phyloP scores from a whole-genome alignment of 306 rosid genomes.

The Medicago arabica region DNA sequence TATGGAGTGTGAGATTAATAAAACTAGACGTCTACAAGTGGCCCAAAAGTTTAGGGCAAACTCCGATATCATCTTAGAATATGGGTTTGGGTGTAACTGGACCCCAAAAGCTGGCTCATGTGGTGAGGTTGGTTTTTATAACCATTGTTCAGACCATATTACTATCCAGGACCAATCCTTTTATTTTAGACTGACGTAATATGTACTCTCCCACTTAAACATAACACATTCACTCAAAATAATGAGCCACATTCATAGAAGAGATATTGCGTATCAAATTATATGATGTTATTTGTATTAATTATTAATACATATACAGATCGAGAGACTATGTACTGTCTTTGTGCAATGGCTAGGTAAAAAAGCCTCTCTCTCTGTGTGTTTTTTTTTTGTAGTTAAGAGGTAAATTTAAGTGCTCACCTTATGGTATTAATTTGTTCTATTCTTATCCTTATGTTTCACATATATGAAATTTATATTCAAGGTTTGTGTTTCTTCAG shows the following conservation, averaged over 20 bases:
- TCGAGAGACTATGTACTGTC: neutral
- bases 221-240: conserved; percentile 5
- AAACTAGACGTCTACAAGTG: neutral
- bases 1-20: neutral
- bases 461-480: conserved; percentile 32
- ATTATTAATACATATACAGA: neutral
- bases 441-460: conserved; percentile 15
- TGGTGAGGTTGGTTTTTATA: neutral
- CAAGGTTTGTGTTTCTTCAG: conserved; percentile 55
- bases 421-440: conserved; percentile 11
- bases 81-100: neutral
- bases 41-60: neutral
- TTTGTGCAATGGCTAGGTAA: conserved; percentile 21
- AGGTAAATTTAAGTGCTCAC: conserved; percentile 28
- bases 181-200: conserved; percentile 1
- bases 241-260: conserved; percentile 1
- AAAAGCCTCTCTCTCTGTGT: neutral
- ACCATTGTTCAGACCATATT: neutral
- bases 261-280: conserved; percentile 32
- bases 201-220: conserved; percentile 12
- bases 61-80: neutral
- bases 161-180: neutral
- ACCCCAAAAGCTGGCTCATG: conserved; percentile 6
- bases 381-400: conserved; percentile 8
- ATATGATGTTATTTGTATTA: neutral